Evolutionary conservation across 495 filamentous ascomycete species (phyloP), one percentile per base, ranked within the genome.

Genomic region (Darksidea phi): DNA sequence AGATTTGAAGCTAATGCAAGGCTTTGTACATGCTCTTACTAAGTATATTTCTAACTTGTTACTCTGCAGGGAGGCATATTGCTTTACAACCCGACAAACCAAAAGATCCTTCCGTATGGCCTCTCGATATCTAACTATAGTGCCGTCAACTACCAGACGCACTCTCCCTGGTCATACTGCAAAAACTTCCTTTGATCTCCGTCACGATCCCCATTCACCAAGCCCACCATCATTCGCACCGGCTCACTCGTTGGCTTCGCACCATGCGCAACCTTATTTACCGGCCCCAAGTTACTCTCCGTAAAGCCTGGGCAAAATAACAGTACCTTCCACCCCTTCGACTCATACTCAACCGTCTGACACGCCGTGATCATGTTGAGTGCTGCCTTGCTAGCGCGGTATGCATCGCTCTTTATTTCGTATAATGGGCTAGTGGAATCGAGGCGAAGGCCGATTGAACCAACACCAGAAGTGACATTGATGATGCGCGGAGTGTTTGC

Each of bases 271-370:
- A 18, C n/a, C 10, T n/a, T 64, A 54, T 71, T 71, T 23, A 65
- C 36, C 26, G 59, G 63, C 23, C 75, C 62, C 46, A 79, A 55
- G 18, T 72, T 74, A 17, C 69, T 73, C 45, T 66, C 61, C 49
- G 75, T 74, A 10, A 77, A 67, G 11, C 70, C 70, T 0, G 67
- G 70, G 46, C 48, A 41, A 37, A 46, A 59, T 5, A 49, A 24
- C 48, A 77, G 76, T 3, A 75, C 59, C 57, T 67, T 70, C 2
- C 71, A 55, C 26, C 60, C 46, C 3, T 18, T 18, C 20, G 12
- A 7, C 7, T 51, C 59, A 46, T 62, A 61, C 10, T 37, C 51
- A 11, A 37, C 37, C 0, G 17, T 6, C 28, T 68, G 47, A 62
- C 47, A 48, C 10, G 65, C 45, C 0, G 54, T 41, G 17, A 72